These are phyloP conservation scores for Aspergillus haitiensis DNA, from an alignment of 495 filamentous ascomycete genomes.

Conservation along the genomic window DNA sequence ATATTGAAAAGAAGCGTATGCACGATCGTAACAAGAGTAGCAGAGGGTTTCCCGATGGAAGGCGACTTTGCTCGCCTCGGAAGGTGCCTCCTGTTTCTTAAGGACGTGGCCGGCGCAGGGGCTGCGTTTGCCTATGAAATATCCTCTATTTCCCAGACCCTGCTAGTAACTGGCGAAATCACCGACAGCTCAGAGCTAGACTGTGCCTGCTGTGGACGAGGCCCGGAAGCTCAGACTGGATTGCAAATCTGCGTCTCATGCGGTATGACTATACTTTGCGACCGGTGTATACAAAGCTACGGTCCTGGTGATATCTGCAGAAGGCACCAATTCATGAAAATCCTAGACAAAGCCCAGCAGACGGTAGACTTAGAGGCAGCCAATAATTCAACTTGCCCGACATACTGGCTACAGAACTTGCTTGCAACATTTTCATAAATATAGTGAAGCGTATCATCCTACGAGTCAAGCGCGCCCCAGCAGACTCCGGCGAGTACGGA, in stretches of 20 bases:
- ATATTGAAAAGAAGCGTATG: background rate
- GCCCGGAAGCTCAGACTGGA: background rate
- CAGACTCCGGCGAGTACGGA: too few species aligned
- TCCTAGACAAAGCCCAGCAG: background rate
- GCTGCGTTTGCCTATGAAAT: background rate
- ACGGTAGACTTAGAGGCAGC: too few species aligned
- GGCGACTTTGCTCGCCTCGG: background rate
- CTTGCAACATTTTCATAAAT: too few species aligned
- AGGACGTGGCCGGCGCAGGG: background rate
- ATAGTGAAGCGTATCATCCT: too few species aligned
- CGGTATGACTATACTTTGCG: background rate
- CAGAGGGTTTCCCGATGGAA: background rate
- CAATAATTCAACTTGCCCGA: too few species aligned
- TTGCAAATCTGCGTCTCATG: background rate
- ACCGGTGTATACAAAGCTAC: background rate
- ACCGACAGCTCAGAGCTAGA: background rate
- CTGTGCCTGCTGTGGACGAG: background rate
- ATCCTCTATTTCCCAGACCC: background rate
- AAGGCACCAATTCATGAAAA: background rate
- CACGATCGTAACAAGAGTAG: background rate
- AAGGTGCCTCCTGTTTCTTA: background rate
- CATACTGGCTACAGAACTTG: too few species aligned
- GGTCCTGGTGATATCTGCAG: background rate
- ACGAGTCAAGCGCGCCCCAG: too few species aligned
- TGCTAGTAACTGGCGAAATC: background rate